Evolutionary conservation across 2,329 filamentous ascomycete genomes (phyloP).

Genomic region (Botrytis byssoidea): DNA sequence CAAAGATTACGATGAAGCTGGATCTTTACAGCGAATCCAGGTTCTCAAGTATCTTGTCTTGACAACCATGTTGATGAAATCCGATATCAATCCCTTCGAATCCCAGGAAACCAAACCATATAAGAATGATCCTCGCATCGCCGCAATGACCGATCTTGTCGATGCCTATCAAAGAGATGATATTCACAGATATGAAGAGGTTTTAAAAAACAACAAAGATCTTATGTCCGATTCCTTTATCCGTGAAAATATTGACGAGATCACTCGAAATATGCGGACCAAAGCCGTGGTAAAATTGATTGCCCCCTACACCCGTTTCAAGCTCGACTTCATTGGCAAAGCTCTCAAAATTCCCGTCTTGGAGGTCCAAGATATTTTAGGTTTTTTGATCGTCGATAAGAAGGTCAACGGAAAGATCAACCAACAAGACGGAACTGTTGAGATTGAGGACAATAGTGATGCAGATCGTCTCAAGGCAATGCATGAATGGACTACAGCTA

Average conservation of each 20-base stretch:
- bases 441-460: constrained; percentile 74
- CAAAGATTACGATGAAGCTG: constrained; percentile 97
- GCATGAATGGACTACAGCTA: constrained; percentile 67
- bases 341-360: constrained; percentile 80
- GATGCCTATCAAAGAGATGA: constrained; percentile 96
- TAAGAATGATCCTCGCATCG: constrained; percentile 90
- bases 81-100: constrained; percentile 97
- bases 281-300: constrained; percentile 93
- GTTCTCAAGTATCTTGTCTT: constrained; percentile 96
- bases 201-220: constrained; percentile 83
- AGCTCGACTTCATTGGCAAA: constrained; percentile 80
- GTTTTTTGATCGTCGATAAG: constrained; percentile 87
- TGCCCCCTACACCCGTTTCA: constrained; percentile 91
- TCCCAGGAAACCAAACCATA: constrained; percentile 99
- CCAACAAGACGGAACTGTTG: constrained; percentile 79
- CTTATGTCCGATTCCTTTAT: constrained; percentile 92
- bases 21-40: constrained; percentile 92
- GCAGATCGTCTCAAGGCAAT: constrained; percentile 72
- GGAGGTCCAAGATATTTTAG: constrained; percentile 94
- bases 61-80: constrained; percentile 98
- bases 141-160: constrained; percentile 95
- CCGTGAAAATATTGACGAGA: constrained; percentile 97
- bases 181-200: constrained; percentile 85
- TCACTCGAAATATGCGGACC: constrained; percentile 96
- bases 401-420: constrained; percentile 87